Evolutionary conservation across 176 grass and related monocot species (phyloP), one percentile per base, ranked within the genome.

Genomic region (Echinochloa phyllopogon): DNA sequence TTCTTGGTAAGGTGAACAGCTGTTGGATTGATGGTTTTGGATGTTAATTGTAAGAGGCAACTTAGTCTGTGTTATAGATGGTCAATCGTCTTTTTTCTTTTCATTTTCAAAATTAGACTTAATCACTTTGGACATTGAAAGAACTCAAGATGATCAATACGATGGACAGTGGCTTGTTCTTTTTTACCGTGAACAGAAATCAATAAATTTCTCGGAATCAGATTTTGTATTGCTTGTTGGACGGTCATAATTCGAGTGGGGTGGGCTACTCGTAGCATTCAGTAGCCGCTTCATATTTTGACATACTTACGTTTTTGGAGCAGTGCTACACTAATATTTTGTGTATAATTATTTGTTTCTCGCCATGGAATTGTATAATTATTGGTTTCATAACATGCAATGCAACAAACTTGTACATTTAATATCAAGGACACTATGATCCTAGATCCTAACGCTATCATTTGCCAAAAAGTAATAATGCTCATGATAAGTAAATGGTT

Each of bases 21-120:
- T 51, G 60, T 60, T 79, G 75, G 74, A 63, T 50, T 65, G 66
- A 79, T 87, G 75, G 61, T 80, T 80, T 80, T 80, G 72, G 65
- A 78, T 60, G 73, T 25, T 79, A 80, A 51, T 29, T 91, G 84
- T 90, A 90, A 77, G 55, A 72, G 47, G 73, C 4, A 51, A 82
- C 74, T 69, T 77, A 52, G 71, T 82, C 42, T 70, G 65, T 76
- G 61, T 73, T 76, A 83, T 82, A 90, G 66, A 27, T 78, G 66
- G 79, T 47, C 65, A 72, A 71, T 73, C 63, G 65, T 82, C 63
- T 48, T 40, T 74, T 36, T 14, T 65, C 38, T 74, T 33, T 11
- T 17, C 10, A 72, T 47, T 82, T 11, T 24, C n/a, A 25, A 14
- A 25, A 14, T 42, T 77, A 63, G 80, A 69, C 41, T 63, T 70